Evolutionary conservation across 2,329 filamentous ascomycete species (phyloP).

Genomic region (Apiospora hydei): DNA sequence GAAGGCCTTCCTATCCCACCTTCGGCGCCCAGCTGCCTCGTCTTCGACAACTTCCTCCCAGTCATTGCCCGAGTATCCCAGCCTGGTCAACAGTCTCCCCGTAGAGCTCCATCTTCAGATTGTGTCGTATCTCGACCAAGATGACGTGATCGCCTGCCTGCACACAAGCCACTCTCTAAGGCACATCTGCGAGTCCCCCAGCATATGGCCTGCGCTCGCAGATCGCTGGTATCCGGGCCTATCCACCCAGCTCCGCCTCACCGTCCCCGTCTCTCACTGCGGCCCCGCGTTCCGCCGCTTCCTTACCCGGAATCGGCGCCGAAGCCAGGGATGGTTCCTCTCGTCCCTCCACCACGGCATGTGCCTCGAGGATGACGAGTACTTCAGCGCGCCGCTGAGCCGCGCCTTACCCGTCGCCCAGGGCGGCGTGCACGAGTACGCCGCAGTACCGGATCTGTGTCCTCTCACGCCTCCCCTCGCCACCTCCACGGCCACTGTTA

Average conservation of each 20-base stretch:
- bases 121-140: conserved; percentile 35
- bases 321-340: conserved; percentile 36
- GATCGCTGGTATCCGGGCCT: conserved; percentile 40
- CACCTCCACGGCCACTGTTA: not conserved
- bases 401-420: conserved; percentile 34
- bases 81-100: conserved; percentile 37
- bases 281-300: conserved; percentile 35
- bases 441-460: conserved; percentile 32
- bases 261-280: conserved; percentile 26
- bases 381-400: conserved; percentile 35
- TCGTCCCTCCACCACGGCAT: conserved; percentile 39
- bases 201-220: conserved; percentile 40
- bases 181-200: conserved; percentile 38
- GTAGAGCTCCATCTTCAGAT: conserved; percentile 40
- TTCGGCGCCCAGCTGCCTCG: not conserved
- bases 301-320: conserved; percentile 34
- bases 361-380: conserved; percentile 35
- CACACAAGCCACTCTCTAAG: conserved; percentile 35
- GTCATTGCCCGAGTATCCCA: not conserved
- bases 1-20: conserved; percentile 13
- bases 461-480: conserved; percentile 22
- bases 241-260: conserved; percentile 34
- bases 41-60: not conserved
- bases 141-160: conserved; percentile 35
- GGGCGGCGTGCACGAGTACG: conserved; percentile 41